Conservation (phyloP, 495 filamentous ascomycete species). For the Neurospora sp. region DNA sequence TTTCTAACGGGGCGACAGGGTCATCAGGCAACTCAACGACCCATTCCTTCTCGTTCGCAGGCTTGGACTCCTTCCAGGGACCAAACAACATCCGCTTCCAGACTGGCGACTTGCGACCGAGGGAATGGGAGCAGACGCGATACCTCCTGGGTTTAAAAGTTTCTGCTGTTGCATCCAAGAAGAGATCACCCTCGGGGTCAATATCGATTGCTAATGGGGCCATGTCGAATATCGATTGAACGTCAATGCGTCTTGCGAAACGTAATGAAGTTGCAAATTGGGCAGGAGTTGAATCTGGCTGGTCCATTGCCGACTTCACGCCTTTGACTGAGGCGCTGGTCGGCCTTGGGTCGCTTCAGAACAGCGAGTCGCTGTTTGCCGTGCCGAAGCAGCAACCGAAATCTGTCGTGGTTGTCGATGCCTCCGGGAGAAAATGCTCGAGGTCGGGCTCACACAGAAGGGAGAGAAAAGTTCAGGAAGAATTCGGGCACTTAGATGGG, state of each 20-base stretch:
- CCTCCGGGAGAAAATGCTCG: neutral
- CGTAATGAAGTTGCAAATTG: too few relatives aligned
- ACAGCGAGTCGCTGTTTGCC: neutral
- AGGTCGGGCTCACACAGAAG: neutral
- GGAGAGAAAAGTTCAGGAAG: neutral
- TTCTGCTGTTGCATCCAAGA: neutral
- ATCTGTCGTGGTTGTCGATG: neutral
- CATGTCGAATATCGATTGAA: too few relatives aligned
- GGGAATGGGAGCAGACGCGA: constrained; percentile 12
- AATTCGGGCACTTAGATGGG: neutral
- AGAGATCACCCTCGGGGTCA: constrained; percentile 1
- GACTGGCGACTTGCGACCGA: constrained; percentile 14
- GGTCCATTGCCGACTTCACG: neutral
- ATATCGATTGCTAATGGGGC: neutral
- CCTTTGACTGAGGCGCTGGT: neutral
- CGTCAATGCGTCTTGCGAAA: too few relatives aligned
- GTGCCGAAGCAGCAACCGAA: neutral
- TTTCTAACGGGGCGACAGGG: neutral
- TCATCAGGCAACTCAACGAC: constrained; percentile 20
- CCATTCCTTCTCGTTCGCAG: constrained; percentile 7
- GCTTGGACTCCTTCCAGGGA: constrained; percentile 17
- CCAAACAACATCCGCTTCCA: constrained; percentile 23
- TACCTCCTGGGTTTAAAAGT: neutral
- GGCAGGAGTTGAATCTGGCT: neutral
- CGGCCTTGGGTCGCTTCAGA: neutral